These are phyloP conservation scores for Ceratobasidium sp. DNA, from an alignment of 1,284 basidiomycete genomes.

Conservation along the genomic window DNA sequence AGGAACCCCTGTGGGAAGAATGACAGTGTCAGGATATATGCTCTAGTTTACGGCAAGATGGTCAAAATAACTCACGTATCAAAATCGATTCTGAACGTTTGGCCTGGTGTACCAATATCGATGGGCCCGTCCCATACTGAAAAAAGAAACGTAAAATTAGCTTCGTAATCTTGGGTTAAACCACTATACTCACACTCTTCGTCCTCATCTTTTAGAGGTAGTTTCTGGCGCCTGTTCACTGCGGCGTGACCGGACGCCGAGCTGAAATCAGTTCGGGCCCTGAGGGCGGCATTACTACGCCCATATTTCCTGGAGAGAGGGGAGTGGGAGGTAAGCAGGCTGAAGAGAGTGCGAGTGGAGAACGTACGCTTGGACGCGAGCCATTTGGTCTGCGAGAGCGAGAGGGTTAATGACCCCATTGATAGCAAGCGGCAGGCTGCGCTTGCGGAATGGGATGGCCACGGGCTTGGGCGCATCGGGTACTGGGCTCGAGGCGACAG, in stretches of 20 bases:
- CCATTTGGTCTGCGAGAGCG: neutral
- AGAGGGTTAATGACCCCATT: neutral
- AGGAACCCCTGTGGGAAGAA: conserved; percentile 69
- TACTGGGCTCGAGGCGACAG: neutral
- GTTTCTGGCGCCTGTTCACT: conserved; percentile 1
- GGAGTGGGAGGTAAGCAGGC: too few species aligned
- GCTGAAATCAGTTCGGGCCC: neutral
- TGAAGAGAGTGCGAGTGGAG: neutral
- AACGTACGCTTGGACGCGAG: conserved; percentile 5
- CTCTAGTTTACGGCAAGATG: neutral
- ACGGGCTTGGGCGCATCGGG: neutral
- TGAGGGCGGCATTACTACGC: neutral
- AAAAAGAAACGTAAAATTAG: neutral
- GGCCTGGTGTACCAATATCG: conserved; percentile 1
- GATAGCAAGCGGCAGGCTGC: neutral
- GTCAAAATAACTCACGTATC: conserved; percentile 16
- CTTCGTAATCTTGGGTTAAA: neutral
- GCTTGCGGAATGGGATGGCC: neutral
- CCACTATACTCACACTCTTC: neutral
- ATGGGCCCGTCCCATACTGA: conserved; percentile 26
- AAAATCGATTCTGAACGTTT: conserved; percentile 16
- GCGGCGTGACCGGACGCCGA: neutral
- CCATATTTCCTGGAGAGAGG: conserved; percentile 11
- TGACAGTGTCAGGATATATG: neutral
- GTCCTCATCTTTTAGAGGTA: neutral